Conservation (phyloP, 371 early-diverging fungal genomes). For the Fennellomyces sp. region DNA sequence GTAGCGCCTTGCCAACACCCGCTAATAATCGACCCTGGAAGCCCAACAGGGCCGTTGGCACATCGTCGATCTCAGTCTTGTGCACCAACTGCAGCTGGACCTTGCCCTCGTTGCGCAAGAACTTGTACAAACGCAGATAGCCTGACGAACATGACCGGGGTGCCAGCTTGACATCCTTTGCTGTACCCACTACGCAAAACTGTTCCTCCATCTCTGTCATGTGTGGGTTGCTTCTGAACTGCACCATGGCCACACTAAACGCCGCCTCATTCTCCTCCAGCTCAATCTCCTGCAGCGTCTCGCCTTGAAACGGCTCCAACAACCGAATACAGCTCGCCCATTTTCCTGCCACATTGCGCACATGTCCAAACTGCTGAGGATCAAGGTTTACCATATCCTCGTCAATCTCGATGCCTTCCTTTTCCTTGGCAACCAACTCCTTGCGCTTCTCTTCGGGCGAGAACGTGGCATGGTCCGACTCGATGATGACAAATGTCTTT, state of each 20-base stretch:
- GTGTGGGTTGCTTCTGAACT: constrained; percentile 69
- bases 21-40: constrained; percentile 93
- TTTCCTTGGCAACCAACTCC: constrained; percentile 56
- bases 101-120: constrained; percentile 59
- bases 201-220: constrained; percentile 39
- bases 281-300: constrained; percentile 71
- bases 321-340: constrained; percentile 93
- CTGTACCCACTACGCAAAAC: constrained; percentile 89
- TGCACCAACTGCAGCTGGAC: constrained; percentile 78
- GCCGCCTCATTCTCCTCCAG: constrained; percentile 90
- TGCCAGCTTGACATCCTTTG: constrained; percentile 65
- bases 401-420: constrained; percentile 57
- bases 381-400: constrained; percentile 49
- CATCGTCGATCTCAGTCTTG: constrained; percentile 83
- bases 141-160: constrained; percentile 78
- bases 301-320: constrained; percentile 81
- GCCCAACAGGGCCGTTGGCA: constrained; percentile 80
- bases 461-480: constrained; percentile 82
- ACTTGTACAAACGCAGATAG: constrained; percentile 77
- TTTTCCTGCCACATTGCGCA: constrained; percentile 68
- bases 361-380: constrained; percentile 72
- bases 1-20: constrained; percentile 84
- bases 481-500: constrained; percentile 86
- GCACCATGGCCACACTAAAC: constrained; percentile 75
- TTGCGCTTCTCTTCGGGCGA: constrained; percentile 67